Percentiles rank a stretch among this genome's conserved stretches.
Conservation (phyloP, 2,329 filamentous ascomycete genomes). For the Bipolaris sorokiniana region DNA sequence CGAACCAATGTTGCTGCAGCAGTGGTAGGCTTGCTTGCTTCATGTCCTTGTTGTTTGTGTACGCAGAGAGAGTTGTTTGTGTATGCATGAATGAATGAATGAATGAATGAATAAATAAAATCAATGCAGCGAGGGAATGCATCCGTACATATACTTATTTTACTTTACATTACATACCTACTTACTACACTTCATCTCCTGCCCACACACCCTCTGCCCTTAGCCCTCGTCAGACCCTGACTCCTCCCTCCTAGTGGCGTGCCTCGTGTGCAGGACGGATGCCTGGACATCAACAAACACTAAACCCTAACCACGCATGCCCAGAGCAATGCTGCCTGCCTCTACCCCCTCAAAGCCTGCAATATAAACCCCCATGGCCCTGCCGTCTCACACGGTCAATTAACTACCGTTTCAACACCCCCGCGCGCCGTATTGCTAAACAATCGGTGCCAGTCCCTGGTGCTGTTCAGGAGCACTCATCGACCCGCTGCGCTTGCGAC, state of each 20-base stretch:
- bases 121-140: too few species aligned
- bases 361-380: constrained; percentile 16
- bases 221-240: too few species aligned
- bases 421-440: constrained; percentile 13
- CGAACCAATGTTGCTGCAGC: neutral
- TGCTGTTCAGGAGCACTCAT: constrained; percentile 8
- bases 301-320: constrained; percentile 8
- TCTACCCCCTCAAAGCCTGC: neutral
- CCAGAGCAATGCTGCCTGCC: constrained; percentile 7
- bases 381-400: constrained; percentile 5
- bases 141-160: too few species aligned
- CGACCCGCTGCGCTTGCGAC: constrained; percentile 4
- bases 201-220: too few species aligned
- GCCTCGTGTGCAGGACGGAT: constrained; percentile 9
- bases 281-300: constrained; percentile 12
- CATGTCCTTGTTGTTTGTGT: too few species aligned
- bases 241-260: neutral
- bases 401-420: neutral
- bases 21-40: too few species aligned
- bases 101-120: too few species aligned
- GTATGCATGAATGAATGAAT: too few species aligned
- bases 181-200: too few species aligned
- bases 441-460: constrained; percentile 18
- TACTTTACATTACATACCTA: too few species aligned
- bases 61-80: too few species aligned